phyloP scores from a whole-genome alignment of 1,284 basidiomycete genomes.

The Heterobasidion irregulare region DNA sequence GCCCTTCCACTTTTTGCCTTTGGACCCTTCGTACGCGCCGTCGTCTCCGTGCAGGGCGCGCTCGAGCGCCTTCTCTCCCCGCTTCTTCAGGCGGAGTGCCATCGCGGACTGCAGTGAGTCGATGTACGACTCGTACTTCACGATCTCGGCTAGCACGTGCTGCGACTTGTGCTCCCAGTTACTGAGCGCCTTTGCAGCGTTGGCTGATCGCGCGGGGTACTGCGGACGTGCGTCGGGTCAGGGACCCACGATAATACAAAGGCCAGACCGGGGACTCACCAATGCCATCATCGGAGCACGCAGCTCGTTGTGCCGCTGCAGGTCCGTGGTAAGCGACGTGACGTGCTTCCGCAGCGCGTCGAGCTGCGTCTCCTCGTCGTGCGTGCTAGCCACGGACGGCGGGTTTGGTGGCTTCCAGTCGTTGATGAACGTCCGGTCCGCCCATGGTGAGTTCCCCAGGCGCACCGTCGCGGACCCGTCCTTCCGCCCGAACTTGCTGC shows the following conservation, averaged over 20 bases:
- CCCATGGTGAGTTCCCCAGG: constrained; percentile 55
- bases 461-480: constrained; percentile 58
- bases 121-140: constrained; percentile 95
- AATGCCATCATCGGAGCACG: constrained; percentile 77
- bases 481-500: constrained; percentile 60
- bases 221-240: constrained; percentile 22
- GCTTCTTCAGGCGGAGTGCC: constrained; percentile 72
- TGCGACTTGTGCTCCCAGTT: constrained; percentile 94
- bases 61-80: constrained; percentile 83
- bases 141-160: constrained; percentile 84
- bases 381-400: constrained; percentile 74
- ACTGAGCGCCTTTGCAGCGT: constrained; percentile 66
- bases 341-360: constrained; percentile 82
- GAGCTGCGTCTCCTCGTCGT: constrained; percentile 88
- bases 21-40: constrained; percentile 21
- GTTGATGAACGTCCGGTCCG: constrained; percentile 76
- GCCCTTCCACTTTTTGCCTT: constrained; percentile 37
- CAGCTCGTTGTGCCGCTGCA: constrained; percentile 79
- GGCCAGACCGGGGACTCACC: constrained; percentile 37
- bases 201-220: constrained; percentile 76
- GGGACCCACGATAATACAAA: constrained; percentile 1
- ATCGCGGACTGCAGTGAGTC: constrained; percentile 82
- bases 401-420: constrained; percentile 92
- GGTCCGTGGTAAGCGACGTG: constrained; percentile 66
- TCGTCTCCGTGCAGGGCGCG: constrained; percentile 47